Evolutionary conservation across 2,329 filamentous ascomycete species (phyloP).

Genomic region (Teratosphaeria gauchensis): DNA sequence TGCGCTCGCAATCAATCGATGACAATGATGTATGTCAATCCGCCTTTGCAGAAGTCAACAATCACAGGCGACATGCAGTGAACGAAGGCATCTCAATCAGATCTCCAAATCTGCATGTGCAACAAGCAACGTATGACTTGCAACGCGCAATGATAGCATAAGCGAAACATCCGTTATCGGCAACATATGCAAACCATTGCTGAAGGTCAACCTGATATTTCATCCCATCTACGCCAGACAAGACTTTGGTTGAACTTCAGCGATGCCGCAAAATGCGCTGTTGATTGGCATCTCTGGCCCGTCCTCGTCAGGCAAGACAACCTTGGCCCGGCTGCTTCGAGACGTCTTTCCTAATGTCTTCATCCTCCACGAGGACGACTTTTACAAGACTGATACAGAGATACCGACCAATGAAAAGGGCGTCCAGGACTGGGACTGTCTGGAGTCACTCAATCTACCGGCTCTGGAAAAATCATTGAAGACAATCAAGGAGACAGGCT

Average conservation of each 20-base stretch:
- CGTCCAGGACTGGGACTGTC: constrained; percentile 85
- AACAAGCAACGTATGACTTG: too few relatives aligned
- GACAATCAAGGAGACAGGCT: constrained; percentile 61
- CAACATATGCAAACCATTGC: background rate
- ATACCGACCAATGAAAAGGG: constrained; percentile 41
- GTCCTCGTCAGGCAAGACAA: constrained; percentile 92
- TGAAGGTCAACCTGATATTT: background rate
- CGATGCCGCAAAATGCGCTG: constrained; percentile 31
- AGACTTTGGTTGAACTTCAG: background rate
- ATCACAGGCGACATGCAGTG: background rate
- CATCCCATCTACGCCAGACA: background rate
- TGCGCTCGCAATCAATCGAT: background rate
- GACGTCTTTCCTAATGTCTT: constrained; percentile 65
- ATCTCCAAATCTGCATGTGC: background rate
- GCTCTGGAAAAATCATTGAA: constrained; percentile 57
- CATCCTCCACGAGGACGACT: constrained; percentile 92
- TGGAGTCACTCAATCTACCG: constrained; percentile 63
- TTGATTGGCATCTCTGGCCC: constrained; percentile 79
- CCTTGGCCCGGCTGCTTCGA: constrained; percentile 72
- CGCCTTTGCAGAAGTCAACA: background rate
- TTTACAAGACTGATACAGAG: constrained; percentile 73
- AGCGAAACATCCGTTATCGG: background rate
- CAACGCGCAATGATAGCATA: background rate
- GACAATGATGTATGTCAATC: background rate
- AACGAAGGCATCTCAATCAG: background rate